phyloP scores from a whole-genome alignment of 331 rosid species.

The Cydonia oblonga region DNA sequence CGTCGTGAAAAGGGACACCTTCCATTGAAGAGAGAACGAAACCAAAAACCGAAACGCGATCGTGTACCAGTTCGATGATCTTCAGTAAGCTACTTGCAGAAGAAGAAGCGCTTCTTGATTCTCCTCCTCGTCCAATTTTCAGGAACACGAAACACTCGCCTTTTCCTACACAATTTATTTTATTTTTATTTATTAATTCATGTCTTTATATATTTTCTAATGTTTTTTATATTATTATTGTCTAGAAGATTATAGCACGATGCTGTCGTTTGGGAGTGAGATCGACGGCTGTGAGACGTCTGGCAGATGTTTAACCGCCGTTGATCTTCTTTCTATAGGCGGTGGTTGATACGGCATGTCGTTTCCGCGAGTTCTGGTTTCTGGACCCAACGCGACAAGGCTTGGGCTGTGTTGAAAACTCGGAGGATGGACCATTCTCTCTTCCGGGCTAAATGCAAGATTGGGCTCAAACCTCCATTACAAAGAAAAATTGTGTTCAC shows the following conservation, averaged over 20 bases:
- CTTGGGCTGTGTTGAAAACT: background rate
- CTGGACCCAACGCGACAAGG: background rate
- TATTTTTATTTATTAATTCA: too few species aligned
- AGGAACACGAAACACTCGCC: background rate
- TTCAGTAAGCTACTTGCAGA: constrained; percentile 6
- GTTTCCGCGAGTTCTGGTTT: background rate
- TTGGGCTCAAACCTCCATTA: too few species aligned
- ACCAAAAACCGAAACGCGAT: background rate
- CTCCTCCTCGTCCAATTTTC: background rate
- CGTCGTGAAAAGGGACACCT: constrained; percentile 52
- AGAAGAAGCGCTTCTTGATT: constrained; percentile 17
- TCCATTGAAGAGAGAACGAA: constrained; percentile 40
- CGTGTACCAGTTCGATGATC: background rate
- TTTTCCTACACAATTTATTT: background rate
- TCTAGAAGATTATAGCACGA: too few species aligned
- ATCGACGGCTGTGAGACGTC: background rate
- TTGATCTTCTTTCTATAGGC: background rate
- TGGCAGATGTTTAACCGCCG: background rate
- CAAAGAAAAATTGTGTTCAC: too few species aligned
- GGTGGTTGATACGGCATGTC: background rate
- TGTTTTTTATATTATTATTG: too few species aligned
- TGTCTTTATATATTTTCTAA: too few species aligned
- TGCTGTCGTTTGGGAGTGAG: background rate
- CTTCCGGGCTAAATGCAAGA: too few species aligned
- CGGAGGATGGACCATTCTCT: background rate